Base-by-base conservation (phyloP, 768 basidiomycete genomes). In the Scleroderma citrinum region DNA sequence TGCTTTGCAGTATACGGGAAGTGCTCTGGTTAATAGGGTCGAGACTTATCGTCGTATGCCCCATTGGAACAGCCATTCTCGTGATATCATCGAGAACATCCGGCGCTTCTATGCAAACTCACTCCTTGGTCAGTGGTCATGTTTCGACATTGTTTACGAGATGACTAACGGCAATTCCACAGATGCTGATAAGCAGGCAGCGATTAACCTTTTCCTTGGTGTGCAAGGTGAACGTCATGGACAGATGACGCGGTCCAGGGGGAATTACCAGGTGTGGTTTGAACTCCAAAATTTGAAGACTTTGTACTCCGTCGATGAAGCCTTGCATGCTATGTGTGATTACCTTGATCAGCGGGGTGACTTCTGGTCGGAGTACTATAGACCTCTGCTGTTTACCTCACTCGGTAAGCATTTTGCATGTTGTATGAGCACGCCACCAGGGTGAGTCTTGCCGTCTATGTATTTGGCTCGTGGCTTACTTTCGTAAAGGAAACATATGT, bases 101-200 rank as follows among this genome's bases (percentile, higher is more conserved):
- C 76, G 91, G 44, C 80, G 95, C 17, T 96, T 95, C 63, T 98
- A 97, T 63, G 85, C 92, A 8, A 99, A 99, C 60, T 92, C 90
- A 7, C 72, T 98, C 39, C 76, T 95, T 3, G 92, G 92, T 91
- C 29, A 26, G 42, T 14, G 14, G n/a, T n/a, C n/a, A 37, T 49
- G 50, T 34, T 42, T 34, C 12, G 8, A 14, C 7, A 32, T 29
- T 12, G 3, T 12, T 45, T 41, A 7, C 14, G 29, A 17, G 14
- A 26, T 26, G 47, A n/a, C n/a, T 46, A 38, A 38, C 58, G 19
- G 60, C 6, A 7, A 23, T 23, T 12, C 12, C 21, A 29, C 52
- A 92, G 95, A 99, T 61, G 92, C 90, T 6, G 96, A 97, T 69
- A 98, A 97, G 65, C 96, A 99, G 68, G 77, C 87, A 8, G 94